Conservation (phyloP, 1,284 basidiomycete species). For the Amylostereum chailletii region DNA sequence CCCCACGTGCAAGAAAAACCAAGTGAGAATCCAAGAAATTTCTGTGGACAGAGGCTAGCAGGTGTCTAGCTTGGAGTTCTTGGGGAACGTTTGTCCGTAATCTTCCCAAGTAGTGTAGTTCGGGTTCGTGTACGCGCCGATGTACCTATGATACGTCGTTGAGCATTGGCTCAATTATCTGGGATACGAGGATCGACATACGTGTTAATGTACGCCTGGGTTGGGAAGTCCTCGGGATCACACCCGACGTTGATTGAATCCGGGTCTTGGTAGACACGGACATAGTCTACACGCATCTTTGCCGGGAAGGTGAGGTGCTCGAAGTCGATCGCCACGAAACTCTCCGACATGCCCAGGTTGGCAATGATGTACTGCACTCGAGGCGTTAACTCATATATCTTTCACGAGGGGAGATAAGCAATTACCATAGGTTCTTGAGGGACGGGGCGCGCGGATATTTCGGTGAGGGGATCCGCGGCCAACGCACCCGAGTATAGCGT, state of each 20-base stretch:
- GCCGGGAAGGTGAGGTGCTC: conserved; percentile 60
- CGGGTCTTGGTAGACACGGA: conserved; percentile 75
- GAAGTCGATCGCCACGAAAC: conserved; percentile 68
- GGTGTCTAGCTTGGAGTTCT: background rate
- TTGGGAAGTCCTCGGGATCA: background rate
- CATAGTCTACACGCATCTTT: conserved; percentile 73
- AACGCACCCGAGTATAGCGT: conserved; percentile 68
- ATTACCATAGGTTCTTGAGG: conserved; percentile 79
- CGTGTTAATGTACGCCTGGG: background rate
- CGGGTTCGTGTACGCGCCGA: background rate
- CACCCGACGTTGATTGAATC: conserved; percentile 28
- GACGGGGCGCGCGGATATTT: conserved; percentile 69
- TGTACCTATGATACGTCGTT: background rate
- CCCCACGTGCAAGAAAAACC: too few species aligned
- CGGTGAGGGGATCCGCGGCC: conserved; percentile 50
- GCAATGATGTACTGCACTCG: conserved; percentile 60
- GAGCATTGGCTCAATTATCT: too few species aligned
- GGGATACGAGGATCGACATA: background rate
- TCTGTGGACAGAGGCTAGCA: background rate
- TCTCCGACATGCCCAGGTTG: conserved; percentile 76
- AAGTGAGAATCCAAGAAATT: too few species aligned
- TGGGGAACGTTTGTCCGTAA: background rate
- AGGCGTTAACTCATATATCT: conserved; percentile 3
- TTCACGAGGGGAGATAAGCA: background rate
- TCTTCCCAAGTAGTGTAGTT: background rate